Percentiles rank a stretch among this genome's conserved stretches.
Evolutionary conservation across 2,329 filamentous ascomycete genomes (phyloP).

Genomic region (Lojkania enalia): DNA sequence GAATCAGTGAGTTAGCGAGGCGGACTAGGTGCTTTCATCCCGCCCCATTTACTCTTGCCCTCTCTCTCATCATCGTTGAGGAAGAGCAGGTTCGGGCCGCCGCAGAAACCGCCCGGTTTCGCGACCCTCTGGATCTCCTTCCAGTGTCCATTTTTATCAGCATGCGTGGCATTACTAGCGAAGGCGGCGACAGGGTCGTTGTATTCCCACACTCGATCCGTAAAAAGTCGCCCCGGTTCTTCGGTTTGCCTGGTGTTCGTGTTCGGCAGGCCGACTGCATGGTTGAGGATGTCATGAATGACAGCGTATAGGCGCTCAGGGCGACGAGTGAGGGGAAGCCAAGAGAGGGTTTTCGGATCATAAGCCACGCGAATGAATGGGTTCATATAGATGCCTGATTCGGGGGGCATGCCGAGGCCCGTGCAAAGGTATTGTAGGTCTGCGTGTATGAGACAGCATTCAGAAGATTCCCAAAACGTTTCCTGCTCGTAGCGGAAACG

Average conservation of each 20-base stretch:
- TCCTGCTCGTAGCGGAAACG: conserved; percentile 50
- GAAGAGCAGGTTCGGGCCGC: conserved; percentile 57
- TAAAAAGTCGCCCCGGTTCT: conserved; percentile 58
- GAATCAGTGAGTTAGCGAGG: no score
- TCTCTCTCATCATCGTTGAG: conserved; percentile 43
- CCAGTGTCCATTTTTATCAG: conserved; percentile 33
- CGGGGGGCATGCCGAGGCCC: conserved; percentile 43
- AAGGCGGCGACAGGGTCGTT: conserved; percentile 34
- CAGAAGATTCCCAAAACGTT: conserved; percentile 52
- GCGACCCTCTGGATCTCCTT: conserved; percentile 49
- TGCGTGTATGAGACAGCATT: conserved; percentile 54
- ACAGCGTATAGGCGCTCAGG: conserved; percentile 67
- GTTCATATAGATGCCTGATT: conserved; percentile 71
- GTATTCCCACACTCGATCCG: conserved; percentile 57
- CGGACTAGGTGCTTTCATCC: conserved; percentile 29
- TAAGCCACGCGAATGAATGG: conserved; percentile 75
- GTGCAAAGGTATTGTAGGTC: conserved; percentile 46
- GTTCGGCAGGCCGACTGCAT: conserved; percentile 59
- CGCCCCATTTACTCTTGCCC: conserved; percentile 38
- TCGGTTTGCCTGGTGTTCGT: conserved; percentile 65
- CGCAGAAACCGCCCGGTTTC: conserved; percentile 60
- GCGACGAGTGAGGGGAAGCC: conserved; percentile 62
- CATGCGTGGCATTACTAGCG: conserved; percentile 26
- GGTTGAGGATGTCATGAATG: conserved; percentile 62
- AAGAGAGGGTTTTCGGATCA: conserved; percentile 58